Conservation (phyloP, 257 asterid genomes). For the Plantago ovata region DNA sequence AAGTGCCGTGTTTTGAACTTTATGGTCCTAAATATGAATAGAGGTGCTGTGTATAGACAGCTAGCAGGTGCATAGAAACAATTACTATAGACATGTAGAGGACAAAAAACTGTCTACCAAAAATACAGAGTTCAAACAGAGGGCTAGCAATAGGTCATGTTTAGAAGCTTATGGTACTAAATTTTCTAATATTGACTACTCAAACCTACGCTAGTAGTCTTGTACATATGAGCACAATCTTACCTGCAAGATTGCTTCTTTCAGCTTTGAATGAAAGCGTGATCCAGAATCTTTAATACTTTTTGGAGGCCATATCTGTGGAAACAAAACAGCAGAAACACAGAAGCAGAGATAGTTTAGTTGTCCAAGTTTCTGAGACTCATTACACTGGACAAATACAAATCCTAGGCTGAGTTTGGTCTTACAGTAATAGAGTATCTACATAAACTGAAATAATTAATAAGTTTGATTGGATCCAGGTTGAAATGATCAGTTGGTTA, state of each 20-base stretch:
- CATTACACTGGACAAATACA: constrained; percentile 7
- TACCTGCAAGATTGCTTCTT: constrained; percentile 90
- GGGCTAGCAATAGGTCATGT: not conserved
- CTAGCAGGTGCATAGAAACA: no score
- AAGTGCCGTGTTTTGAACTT: not conserved
- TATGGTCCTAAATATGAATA: no score
- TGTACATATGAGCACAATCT: constrained; percentile 13
- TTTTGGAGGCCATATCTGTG: constrained; percentile 99
- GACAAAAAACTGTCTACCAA: no score
- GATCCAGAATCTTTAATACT: constrained; percentile 90
- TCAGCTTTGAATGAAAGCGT: constrained; percentile 69
- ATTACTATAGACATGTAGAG: no score
- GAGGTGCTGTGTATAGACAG: no score
- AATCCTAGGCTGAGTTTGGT: constrained; percentile 7
- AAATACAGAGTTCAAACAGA: not conserved
- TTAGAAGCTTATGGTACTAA: not conserved
- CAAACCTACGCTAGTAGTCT: not conserved
- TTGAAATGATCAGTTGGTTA: no score
- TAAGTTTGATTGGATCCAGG: no score
- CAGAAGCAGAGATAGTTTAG: not conserved
- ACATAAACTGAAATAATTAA: not conserved
- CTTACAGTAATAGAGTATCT: not conserved
- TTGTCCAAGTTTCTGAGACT: constrained; percentile 6
- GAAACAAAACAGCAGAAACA: constrained; percentile 20
- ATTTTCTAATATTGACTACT: no score